Conservation (phyloP, 2,329 filamentous ascomycete genomes). For the Fonsecaea multimorphosa region DNA sequence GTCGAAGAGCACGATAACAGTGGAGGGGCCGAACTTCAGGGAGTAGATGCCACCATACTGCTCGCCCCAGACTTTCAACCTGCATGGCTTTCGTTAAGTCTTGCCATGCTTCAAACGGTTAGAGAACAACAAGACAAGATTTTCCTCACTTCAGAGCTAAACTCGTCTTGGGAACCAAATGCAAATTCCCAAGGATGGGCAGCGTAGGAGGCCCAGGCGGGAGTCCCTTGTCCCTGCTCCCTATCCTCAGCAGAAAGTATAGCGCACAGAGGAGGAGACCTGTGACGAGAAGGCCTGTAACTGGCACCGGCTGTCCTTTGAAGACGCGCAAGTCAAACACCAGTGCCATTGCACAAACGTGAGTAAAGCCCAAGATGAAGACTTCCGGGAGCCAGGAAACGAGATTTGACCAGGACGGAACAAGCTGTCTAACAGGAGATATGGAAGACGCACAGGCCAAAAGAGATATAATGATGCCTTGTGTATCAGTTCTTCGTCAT, state of each 20-base stretch:
- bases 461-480: neutral
- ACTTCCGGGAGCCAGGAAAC: neutral
- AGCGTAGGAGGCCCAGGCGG: slow-evolving; percentile 19
- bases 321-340: neutral
- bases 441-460: neutral
- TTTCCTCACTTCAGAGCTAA: slow-evolving; percentile 13
- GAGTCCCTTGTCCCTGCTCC: slow-evolving; percentile 17
- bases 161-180: slow-evolving; percentile 5
- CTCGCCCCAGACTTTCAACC: slow-evolving; percentile 20
- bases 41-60: slow-evolving; percentile 17
- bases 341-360: neutral
- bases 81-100: neutral
- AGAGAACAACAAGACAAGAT: slow-evolving; percentile 1
- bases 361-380: neutral
- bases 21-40: slow-evolving; percentile 15
- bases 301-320: slow-evolving; percentile 4
- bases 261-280: neutral
- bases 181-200: slow-evolving; percentile 21
- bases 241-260: slow-evolving; percentile 7
- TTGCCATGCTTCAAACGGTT: neutral
- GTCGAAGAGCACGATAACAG: slow-evolving; percentile 19
- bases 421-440: neutral
- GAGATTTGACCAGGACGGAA: neutral
- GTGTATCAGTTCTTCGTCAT: neutral
- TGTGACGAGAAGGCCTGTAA: neutral